Base-by-base conservation (phyloP, 2,329 filamentous ascomycete species). In the Orbilia ellipsospora region DNA sequence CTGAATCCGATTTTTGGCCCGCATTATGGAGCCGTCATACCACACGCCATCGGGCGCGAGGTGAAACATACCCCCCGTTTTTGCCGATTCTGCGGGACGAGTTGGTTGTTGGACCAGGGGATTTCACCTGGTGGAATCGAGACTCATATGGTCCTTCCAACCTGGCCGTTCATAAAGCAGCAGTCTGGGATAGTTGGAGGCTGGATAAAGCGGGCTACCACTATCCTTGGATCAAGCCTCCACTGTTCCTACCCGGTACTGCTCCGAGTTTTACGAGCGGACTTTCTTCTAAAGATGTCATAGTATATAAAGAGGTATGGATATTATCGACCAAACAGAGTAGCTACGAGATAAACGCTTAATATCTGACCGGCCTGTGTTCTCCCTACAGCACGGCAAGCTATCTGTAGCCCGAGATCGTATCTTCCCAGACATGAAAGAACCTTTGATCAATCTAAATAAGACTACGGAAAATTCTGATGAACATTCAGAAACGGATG, bases 391-490 rank as follows among this genome's bases (percentile, higher is more conserved):
- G 40, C 40, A 44, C 40, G 40, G 40, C 40, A 44, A 44, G n/a
- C 40, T 12, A 44, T 12, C 23, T 23, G 7, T n/a, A n/a, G 15
- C 45, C 45, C 45, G 45, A 2, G 45, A 51, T 18, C 8, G 13
- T 51, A 12, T 51, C 15, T 51, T 51, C 10, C 45, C 16, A 18
- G 45, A 51, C 8, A n/a, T 51, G 45, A 51, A 51, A 51, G 45
- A 51, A 51, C 13, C 13, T n/a, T 5, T 2, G 12, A n/a, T n/a
- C 40, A 5, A 12, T 44, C 40, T 12, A 5, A 5, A 44, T 2
- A 44, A 44, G 2, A 44, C 10, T 12, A 4, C 23, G 4, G 23
- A 2, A 23, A 23, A 23, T 23, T 23, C 23, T 23, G 23, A 23
- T 23, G 23, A 2, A 4, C 23, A 23, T 23, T 23, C 23, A 23